Conservation (phyloP, 768 basidiomycete species). For the Omphalotus guepiniiformis region DNA sequence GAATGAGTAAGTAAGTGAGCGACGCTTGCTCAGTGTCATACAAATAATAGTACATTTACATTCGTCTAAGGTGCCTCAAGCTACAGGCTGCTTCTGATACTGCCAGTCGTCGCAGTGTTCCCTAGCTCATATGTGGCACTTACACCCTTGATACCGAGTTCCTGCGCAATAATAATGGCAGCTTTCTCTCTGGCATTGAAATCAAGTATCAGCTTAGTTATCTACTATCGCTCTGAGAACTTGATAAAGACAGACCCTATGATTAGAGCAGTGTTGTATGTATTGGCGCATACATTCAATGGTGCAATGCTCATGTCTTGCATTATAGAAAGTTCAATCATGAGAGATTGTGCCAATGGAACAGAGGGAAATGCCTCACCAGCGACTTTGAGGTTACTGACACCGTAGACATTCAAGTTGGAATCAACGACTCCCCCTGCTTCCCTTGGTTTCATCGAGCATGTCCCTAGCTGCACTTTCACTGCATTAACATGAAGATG, state of each 20-base stretch:
- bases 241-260: conserved; percentile 11
- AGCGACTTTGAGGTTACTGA: conserved; percentile 37
- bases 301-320: conserved; percentile 37
- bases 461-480: conserved; percentile 40
- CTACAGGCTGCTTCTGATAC: no score
- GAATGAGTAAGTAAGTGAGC: no score
- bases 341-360: neutral
- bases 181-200: conserved; percentile 40
- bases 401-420: conserved; percentile 39
- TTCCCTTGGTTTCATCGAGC: conserved; percentile 41
- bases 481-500: conserved; percentile 16
- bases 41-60: no score
- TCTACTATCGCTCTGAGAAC: neutral
- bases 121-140: no score
- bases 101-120: no score
- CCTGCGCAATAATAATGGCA: conserved; percentile 39
- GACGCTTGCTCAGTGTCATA: no score
- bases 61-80: no score
- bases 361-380: conserved; percentile 12
- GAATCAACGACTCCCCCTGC: conserved; percentile 40
- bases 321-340: neutral
- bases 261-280: conserved; percentile 18
- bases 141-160: conserved; percentile 18
- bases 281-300: conserved; percentile 28
- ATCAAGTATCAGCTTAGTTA: conserved; percentile 19